phyloP scores from a whole-genome alignment of 805 yeast genomes.

The Starmerella floricola region DNA sequence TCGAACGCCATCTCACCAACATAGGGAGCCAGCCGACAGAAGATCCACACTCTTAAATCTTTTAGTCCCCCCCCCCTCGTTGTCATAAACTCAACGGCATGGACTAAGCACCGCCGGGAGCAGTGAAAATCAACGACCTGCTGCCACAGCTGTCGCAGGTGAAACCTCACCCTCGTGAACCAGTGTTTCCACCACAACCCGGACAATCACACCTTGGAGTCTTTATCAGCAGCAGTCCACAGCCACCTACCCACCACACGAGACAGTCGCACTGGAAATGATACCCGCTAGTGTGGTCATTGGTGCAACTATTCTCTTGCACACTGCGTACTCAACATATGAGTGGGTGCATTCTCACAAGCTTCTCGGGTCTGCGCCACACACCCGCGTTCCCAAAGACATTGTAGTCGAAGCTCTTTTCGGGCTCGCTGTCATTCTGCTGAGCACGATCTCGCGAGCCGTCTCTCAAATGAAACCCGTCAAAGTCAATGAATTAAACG shows the following conservation, averaged over 20 bases:
- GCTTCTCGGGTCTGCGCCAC: conserved; percentile 3
- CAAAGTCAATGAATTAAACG: conserved; percentile 38
- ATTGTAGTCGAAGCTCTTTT: conserved; percentile 40
- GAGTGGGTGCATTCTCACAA: conserved; percentile 12
- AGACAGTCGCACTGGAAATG: background rate
- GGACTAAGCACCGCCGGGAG: too few species aligned
- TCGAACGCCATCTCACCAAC: too few species aligned
- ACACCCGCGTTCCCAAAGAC: conserved; percentile 17
- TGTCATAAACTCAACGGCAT: too few species aligned
- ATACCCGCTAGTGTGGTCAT: conserved; percentile 2
- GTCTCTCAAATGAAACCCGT: conserved; percentile 36
- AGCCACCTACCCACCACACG: background rate
- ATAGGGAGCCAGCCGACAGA: too few species aligned
- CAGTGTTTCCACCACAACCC: background rate
- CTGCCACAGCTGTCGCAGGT: too few species aligned
- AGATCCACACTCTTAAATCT: too few species aligned
- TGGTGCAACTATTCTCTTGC: conserved; percentile 12
- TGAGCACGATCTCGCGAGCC: conserved; percentile 28
- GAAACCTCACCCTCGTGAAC: background rate
- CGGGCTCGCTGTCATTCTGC: conserved; percentile 36
- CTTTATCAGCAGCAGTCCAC: conserved; percentile 1
- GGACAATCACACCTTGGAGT: background rate
- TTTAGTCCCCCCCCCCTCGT: too few species aligned
- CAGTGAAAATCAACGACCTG: too few species aligned
- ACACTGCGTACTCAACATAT: conserved; percentile 16